Conservation (phyloP, 1,139 yeast species). For the Hemisphaericaspora xylofermentans region DNA sequence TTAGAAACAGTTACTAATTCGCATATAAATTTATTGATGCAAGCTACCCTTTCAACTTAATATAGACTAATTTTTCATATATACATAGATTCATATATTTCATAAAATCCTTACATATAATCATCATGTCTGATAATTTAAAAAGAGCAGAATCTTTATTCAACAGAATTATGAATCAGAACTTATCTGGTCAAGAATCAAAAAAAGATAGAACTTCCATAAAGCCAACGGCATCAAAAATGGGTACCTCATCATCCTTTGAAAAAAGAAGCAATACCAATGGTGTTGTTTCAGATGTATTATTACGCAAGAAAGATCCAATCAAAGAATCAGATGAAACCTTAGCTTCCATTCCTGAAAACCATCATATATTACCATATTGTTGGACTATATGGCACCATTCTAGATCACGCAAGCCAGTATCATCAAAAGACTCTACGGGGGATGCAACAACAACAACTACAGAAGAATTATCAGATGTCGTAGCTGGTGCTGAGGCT, state of each 20-base stretch:
- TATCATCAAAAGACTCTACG: background rate
- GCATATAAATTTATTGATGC: no score
- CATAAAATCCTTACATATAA: background rate
- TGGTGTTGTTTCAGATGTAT: slow-evolving; percentile 13
- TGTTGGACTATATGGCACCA: slow-evolving; percentile 55
- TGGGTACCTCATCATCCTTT: slow-evolving; percentile 4
- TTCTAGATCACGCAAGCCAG: slow-evolving; percentile 30
- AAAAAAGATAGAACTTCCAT: slow-evolving; percentile 7
- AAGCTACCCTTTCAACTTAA: no score
- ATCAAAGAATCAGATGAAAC: slow-evolving; percentile 34
- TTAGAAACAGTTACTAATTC: no score
- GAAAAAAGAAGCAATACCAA: background rate
- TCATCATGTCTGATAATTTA: slow-evolving; percentile 46
- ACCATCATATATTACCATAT: slow-evolving; percentile 45
- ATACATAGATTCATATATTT: background rate
- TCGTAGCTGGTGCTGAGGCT: no score
- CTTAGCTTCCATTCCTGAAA: slow-evolving; percentile 26
- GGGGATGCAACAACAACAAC: slow-evolving; percentile 12
- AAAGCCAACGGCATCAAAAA: slow-evolving; percentile 6
- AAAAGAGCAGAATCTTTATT: slow-evolving; percentile 51
- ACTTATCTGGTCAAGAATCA: slow-evolving; percentile 10
- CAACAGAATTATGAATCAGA: slow-evolving; percentile 49
- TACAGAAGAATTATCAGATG: no score
- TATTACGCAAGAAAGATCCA: slow-evolving; percentile 38
- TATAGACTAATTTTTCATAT: background rate